Percentiles rank a stretch among this genome's conserved stretches.
Conservation (phyloP, 805 yeast species). For the Allodekkera sacchari region DNA sequence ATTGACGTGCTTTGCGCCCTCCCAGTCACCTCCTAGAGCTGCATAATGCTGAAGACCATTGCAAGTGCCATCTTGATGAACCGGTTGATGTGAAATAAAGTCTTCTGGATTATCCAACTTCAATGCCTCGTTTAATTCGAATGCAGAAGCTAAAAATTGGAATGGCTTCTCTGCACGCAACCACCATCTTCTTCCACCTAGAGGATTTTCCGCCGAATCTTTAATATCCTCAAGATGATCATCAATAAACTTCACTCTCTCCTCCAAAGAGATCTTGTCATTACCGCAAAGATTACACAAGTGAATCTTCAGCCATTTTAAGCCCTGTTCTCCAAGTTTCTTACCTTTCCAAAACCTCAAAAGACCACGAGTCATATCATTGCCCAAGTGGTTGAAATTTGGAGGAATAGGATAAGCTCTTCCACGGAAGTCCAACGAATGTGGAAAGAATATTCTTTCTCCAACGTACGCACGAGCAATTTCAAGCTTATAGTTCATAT, state of each 20-base stretch:
- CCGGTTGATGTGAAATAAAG: slow-evolving; percentile 63
- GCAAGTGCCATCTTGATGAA: slow-evolving; percentile 84
- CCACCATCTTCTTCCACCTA: slow-evolving; percentile 57
- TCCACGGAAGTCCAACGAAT: slow-evolving; percentile 75
- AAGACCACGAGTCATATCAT: slow-evolving; percentile 67
- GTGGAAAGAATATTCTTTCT: slow-evolving; percentile 71
- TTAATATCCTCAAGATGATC: slow-evolving; percentile 45
- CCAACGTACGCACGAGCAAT: slow-evolving; percentile 90
- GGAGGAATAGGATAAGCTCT: slow-evolving; percentile 79
- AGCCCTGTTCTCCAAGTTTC: slow-evolving; percentile 53
- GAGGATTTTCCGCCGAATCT: slow-evolving; percentile 58
- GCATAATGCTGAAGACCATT: slow-evolving; percentile 84
- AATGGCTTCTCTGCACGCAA: slow-evolving; percentile 70
- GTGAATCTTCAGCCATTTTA: slow-evolving; percentile 71
- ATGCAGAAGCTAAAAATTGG: slow-evolving; percentile 68
- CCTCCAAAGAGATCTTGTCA: slow-evolving; percentile 62
- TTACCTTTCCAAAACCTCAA: slow-evolving; percentile 73
- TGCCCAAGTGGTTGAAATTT: slow-evolving; percentile 73
- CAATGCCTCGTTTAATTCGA: slow-evolving; percentile 56
- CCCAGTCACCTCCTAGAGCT: slow-evolving; percentile 77
- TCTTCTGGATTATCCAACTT: slow-evolving; percentile 56
- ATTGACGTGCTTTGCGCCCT: slow-evolving; percentile 77
- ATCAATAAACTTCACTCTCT: slow-evolving; percentile 53
- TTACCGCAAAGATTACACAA: slow-evolving; percentile 65
- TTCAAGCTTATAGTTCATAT: slow-evolving; percentile 85